Base-by-base conservation (phyloP, 2,329 filamentous ascomycete species). In the Diaporthe citrichinensis region DNA sequence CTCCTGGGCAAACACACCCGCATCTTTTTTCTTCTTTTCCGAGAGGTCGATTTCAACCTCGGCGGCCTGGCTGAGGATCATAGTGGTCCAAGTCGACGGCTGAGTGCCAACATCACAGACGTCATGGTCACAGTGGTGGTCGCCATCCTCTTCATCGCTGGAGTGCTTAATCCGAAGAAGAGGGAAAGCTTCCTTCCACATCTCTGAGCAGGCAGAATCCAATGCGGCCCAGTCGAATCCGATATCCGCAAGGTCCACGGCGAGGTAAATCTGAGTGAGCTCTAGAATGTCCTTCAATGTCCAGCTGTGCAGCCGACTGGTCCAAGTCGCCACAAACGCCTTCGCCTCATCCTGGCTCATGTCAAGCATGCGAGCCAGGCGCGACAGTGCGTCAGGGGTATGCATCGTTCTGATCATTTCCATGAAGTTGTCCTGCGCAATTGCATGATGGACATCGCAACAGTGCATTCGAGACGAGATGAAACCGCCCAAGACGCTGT, bases 181-280 rank as follows among this genome's bases (percentile, higher is more conserved):
- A 39, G 65, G 65, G 7, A 6, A 51, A 28, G 65, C 65, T 25
- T 69, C 65, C 9, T 17, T 69, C 65, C 65, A 69, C 46, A 69
- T 69, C 34, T 69, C 49, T 20, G 49, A 53, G 25, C 44, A 53
- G n/a, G 28, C 25, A 17, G 46, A 28, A 55, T 69, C 65, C 20
- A 68, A 17, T 3, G 51, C 41, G 9, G 61, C 49, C 72, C 61
- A 69, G 51, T 74, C 36, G 39, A 74, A 74, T 3, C 39, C 59
- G n/a, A 74, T 28, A n/a, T 69, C 72, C 49, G 61, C 61, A 20
- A 74, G 34, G 20, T 74, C 72, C 34, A 74, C 72, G 2, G 72
- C 61, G 10, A 67, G 44, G 31, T 74, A 74, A 17, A 74, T 67
- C 72, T 74, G 72, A 17, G 49, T 68, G n/a, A 74, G 61, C 39